Percentiles rank a stretch among this genome's conserved stretches.
phyloP scores from a whole-genome alignment of 148 eudicot genomes.

The Vaccinium myrtillus region DNA sequence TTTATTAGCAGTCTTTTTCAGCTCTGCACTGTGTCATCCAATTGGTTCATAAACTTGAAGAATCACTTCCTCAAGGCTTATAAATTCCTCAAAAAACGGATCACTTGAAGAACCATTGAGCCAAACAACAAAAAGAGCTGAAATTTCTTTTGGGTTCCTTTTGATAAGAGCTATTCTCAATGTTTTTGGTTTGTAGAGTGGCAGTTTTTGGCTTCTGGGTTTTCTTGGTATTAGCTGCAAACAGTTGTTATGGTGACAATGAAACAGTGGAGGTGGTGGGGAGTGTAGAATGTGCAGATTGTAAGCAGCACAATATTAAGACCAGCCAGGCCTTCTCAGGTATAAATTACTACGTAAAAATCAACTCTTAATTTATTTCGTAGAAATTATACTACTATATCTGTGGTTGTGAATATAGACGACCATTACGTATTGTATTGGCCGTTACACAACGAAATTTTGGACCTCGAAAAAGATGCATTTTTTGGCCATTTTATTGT shows the following conservation, averaged over 20 bases:
- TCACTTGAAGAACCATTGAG: background rate
- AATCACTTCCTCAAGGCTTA: background rate
- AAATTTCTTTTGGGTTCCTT: background rate
- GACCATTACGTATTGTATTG: too few relatives aligned
- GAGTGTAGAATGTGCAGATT: conserved; percentile 31
- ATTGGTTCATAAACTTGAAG: background rate
- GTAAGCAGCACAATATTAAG: conserved; percentile 22
- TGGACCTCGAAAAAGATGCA: too few relatives aligned
- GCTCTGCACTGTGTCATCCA: background rate
- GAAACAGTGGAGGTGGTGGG: conserved; percentile 29
- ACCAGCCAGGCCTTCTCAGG: conserved; percentile 31
- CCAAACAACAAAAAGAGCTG: background rate
- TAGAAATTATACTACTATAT: too few relatives aligned
- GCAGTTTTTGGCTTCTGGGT: conserved; percentile 22
- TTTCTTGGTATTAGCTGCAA: conserved; percentile 13
- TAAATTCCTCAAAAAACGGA: background rate
- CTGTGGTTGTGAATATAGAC: too few relatives aligned
- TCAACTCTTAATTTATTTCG: too few relatives aligned
- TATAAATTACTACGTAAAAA: background rate
- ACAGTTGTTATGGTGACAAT: conserved; percentile 18
- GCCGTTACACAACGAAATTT: too few relatives aligned
- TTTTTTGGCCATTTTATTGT: too few relatives aligned
- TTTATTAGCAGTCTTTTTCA: conserved; percentile 2
- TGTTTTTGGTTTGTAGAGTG: conserved; percentile 6
- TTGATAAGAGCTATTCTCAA: background rate